Percentiles rank a stretch among this genome's conserved stretches.
These are phyloP conservation scores for Lactarius quietus DNA, from an alignment of 768 basidiomycete species.

Conservation along the genomic window DNA sequence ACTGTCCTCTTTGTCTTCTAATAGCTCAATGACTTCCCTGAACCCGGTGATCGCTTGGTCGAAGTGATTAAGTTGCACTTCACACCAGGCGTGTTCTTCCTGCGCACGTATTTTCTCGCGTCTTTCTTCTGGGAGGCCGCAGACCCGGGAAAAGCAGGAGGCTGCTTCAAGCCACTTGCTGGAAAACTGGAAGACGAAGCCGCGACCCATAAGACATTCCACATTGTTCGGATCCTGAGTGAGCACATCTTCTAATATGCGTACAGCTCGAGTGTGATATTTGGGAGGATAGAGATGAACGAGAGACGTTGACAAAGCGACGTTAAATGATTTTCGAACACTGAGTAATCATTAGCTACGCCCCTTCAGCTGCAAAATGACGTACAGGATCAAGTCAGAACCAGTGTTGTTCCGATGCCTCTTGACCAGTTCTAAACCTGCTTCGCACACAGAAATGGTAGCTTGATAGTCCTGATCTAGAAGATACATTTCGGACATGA, in stretches of 20 bases:
- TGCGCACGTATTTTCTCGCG: conserved; percentile 55
- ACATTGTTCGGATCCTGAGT: conserved; percentile 57
- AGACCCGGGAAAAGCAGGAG: conserved; percentile 56
- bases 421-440: conserved; percentile 55
- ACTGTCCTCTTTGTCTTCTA: conserved; percentile 46
- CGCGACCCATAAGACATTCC: conserved; percentile 67
- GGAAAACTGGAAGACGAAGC: conserved; percentile 62
- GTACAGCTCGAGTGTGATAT: conserved; percentile 75
- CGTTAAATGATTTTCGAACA: conserved; percentile 62
- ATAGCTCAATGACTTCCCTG: conserved; percentile 42
- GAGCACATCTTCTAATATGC: conserved; percentile 72
- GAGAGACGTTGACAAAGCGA: conserved; percentile 67
- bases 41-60: conserved; percentile 48
- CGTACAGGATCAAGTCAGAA: conserved; percentile 47
- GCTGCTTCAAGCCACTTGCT: conserved; percentile 68
- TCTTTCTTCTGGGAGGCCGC: conserved; percentile 42
- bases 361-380: conserved; percentile 1
- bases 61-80: conserved; percentile 47
- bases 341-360: conserved; percentile 37
- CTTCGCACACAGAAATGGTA: conserved; percentile 67
- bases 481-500: conserved; percentile 63
- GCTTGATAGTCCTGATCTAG: conserved; percentile 70
- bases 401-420: conserved; percentile 56
- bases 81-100: conserved; percentile 88
- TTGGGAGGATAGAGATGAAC: conserved; percentile 88